A percentile compares a stretch with the other conserved stretches of the same genome.
These are phyloP conservation scores for Brassica cretica DNA, from an alignment of 345 rosid genomes.

Conservation along the genomic window DNA sequence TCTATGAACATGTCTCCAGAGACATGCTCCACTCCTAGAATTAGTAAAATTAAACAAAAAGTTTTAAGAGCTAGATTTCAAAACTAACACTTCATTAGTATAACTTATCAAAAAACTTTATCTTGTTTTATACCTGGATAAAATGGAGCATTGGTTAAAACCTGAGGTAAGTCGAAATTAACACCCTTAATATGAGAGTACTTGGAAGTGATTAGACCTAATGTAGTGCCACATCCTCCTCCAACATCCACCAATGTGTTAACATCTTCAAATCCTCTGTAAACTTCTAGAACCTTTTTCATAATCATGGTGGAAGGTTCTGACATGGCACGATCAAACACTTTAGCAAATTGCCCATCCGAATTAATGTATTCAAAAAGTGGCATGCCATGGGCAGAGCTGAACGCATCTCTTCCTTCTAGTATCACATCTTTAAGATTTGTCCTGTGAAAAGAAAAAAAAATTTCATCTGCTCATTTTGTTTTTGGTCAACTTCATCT, in stretches of 20 bases:
- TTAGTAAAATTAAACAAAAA: neutral
- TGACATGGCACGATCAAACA: neutral
- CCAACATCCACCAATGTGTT: neutral
- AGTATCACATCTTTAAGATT: constrained; percentile 49
- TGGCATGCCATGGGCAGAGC: constrained; percentile 52
- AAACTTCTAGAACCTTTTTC: neutral
- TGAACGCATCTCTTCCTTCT: constrained; percentile 58
- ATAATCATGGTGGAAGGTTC: neutral
- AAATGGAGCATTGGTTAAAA: neutral
- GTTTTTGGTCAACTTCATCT: neutral
- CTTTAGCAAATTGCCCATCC: neutral
- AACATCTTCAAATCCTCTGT: neutral
- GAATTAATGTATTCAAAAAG: constrained; percentile 44
- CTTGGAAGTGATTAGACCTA: neutral
- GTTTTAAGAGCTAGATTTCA: neutral
- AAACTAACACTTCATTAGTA: neutral
- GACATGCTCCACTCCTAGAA: constrained; percentile 66
- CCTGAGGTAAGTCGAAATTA: neutral
- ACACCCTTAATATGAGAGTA: neutral
- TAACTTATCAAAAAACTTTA: neutral
- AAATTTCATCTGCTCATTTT: neutral
- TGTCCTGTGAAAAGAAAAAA: constrained; percentile 25
- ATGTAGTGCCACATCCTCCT: neutral
- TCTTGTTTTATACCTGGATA: neutral
- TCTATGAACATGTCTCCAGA: constrained; percentile 75